These are phyloP conservation scores for Acer saccharum DNA, from an alignment of 345 rosid genomes.

Conservation along the genomic window DNA sequence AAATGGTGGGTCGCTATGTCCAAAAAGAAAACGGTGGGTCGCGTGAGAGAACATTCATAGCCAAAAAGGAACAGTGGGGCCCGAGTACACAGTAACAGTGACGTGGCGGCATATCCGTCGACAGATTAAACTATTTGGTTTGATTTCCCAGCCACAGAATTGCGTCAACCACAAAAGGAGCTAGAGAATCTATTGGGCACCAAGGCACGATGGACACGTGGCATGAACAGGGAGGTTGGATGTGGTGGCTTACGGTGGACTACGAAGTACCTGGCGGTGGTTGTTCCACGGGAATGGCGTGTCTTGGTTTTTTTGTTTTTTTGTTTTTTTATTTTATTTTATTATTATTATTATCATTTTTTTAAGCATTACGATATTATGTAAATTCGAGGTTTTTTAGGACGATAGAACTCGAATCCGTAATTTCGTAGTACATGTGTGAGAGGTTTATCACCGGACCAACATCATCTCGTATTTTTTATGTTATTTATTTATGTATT, in stretches of 20 bases:
- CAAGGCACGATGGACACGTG: background rate
- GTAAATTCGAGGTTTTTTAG: too few relatives aligned
- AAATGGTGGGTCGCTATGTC: background rate
- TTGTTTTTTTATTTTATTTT: too few relatives aligned
- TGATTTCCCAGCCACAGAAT: conserved; percentile 14
- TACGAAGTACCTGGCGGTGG: conserved; percentile 17
- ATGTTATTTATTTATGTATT: background rate
- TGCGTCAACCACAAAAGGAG: background rate
- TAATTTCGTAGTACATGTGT: too few relatives aligned
- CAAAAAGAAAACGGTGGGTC: background rate
- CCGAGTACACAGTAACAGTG: background rate
- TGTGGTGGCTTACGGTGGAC: conserved; percentile 8
- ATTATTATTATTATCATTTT: too few relatives aligned
- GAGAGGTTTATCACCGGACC: too few relatives aligned
- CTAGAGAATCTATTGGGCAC: background rate
- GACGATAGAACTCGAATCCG: too few relatives aligned
- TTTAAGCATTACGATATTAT: too few relatives aligned
- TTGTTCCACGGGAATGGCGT: background rate
- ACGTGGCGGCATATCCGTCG: conserved; percentile 14
- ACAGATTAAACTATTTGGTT: background rate
- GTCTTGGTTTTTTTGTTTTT: conserved; percentile 1
- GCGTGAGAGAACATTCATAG: background rate
- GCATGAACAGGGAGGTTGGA: background rate
- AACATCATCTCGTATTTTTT: background rate
- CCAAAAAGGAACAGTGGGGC: too few relatives aligned